Percentiles rank a stretch among this genome's conserved stretches.
Evolutionary conservation across 1,284 basidiomycete species (phyloP).

Genomic region (Boletellus sp.): DNA sequence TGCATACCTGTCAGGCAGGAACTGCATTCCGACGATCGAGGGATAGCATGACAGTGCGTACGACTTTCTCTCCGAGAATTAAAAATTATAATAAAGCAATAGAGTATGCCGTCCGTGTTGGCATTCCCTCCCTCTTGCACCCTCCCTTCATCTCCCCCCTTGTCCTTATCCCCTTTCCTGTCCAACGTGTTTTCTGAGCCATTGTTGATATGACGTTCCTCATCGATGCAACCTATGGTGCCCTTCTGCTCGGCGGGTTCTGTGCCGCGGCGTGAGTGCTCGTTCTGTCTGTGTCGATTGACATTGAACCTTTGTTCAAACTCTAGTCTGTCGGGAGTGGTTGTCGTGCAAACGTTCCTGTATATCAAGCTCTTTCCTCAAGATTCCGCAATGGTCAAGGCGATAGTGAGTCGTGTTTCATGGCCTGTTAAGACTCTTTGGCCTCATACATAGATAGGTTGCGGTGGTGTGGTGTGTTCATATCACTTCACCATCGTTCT

Average conservation of each 20-base stretch:
- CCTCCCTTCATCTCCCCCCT: neutral
- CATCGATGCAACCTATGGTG: conserved; percentile 36
- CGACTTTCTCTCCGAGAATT: neutral
- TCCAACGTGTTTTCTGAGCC: neutral
- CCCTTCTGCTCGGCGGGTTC: conserved; percentile 42
- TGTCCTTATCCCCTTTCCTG: neutral
- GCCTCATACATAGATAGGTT: conserved; percentile 20
- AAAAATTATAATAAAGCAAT: neutral
- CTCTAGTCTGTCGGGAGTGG: conserved; percentile 43
- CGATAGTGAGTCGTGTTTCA: conserved; percentile 33
- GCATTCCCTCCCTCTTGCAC: neutral
- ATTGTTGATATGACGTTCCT: conserved; percentile 4
- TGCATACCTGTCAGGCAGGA: no score
- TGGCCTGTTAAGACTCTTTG: neutral
- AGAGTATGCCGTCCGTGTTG: neutral
- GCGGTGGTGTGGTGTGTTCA: conserved; percentile 23
- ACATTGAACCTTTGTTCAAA: neutral
- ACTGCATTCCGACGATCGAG: no score
- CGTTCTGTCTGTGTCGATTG: neutral
- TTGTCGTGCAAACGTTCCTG: conserved; percentile 39
- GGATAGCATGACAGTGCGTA: neutral
- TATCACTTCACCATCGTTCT: neutral
- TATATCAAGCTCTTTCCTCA: conserved; percentile 43
- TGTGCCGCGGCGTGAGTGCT: conserved; percentile 36
- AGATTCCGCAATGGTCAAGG: conserved; percentile 34